Evolutionary conservation across 768 basidiomycete genomes (phyloP).

Genomic region (Udeniomyces megalosporus): DNA sequence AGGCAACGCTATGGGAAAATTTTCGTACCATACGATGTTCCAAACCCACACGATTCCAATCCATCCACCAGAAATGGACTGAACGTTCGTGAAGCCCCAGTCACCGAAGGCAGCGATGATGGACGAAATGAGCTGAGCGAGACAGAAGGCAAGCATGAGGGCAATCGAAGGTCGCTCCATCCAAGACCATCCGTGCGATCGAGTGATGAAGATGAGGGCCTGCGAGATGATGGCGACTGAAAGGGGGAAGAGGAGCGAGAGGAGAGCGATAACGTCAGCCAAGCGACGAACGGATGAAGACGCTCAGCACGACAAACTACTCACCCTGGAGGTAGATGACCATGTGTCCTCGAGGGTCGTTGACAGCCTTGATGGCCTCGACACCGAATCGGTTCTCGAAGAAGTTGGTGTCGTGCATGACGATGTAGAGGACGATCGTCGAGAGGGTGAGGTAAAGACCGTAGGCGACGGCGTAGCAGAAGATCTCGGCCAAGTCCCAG

Average conservation of each 20-base stretch:
- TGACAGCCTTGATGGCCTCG: slow-evolving; percentile 34
- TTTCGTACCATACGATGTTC: slow-evolving; percentile 39
- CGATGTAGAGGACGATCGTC: slow-evolving; percentile 56
- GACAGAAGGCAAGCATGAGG: slow-evolving; percentile 71
- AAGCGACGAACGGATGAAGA: not conserved
- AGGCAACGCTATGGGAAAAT: no score
- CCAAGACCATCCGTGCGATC: slow-evolving; percentile 90
- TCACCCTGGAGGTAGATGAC: slow-evolving; percentile 28
- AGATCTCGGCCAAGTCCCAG: slow-evolving; percentile 94
- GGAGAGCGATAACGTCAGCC: not conserved
- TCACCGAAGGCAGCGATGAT: slow-evolving; percentile 87
- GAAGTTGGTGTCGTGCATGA: slow-evolving; percentile 73
- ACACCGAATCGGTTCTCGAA: slow-evolving; percentile 80
- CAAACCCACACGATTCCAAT: slow-evolving; percentile 95
- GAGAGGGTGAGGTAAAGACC: slow-evolving; percentile 83
- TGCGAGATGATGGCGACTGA: slow-evolving; percentile 95
- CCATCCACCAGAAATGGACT: slow-evolving; percentile 73
- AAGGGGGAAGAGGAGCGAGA: not conserved
- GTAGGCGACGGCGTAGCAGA: slow-evolving; percentile 86
- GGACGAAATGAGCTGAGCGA: slow-evolving; percentile 85
- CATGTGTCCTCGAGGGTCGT: slow-evolving; percentile 38
- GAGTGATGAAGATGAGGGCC: slow-evolving; percentile 90
- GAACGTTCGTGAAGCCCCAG: slow-evolving; percentile 85
- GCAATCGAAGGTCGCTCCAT: slow-evolving; percentile 86
- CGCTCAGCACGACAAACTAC: not conserved